Percentiles rank a stretch among this genome's conserved stretches.
These are phyloP conservation scores for Elongisporangium anandrum DNA, from an alignment of 352 stramenopile species.

Conservation along the genomic window DNA sequence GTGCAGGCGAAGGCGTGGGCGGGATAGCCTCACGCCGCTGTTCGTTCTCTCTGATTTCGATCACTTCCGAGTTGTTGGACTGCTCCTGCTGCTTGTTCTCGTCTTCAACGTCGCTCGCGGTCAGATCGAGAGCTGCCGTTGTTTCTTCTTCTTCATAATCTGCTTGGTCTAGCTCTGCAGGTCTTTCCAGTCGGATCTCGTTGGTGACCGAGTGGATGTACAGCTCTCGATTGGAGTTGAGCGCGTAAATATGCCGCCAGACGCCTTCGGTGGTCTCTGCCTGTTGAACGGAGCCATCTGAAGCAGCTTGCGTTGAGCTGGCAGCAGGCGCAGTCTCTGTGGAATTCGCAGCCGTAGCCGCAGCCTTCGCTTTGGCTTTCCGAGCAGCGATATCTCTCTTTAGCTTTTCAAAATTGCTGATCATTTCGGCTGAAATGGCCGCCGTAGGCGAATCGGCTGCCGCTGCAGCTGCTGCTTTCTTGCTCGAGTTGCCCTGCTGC, in stretches of 20 bases:
- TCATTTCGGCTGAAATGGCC: conserved; percentile 50
- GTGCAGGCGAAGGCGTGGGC: background rate
- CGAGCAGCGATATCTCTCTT: conserved; percentile 61
- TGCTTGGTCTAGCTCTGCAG: conserved; percentile 3
- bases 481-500: conserved; percentile 29
- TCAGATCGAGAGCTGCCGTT: conserved; percentile 1
- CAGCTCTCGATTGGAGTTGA: conserved; percentile 61
- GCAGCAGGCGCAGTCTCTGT: conserved; percentile 1
- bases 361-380: conserved; percentile 37
- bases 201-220: conserved; percentile 75
- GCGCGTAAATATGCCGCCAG: conserved; percentile 69
- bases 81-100: background rate
- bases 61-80: background rate
- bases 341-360: conserved; percentile 10
- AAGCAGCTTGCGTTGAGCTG: background rate
- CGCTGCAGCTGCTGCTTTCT: conserved; percentile 20
- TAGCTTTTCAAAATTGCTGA: conserved; percentile 72
- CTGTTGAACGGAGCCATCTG: background rate
- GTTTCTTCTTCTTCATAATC: background rate
- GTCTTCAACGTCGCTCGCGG: conserved; percentile 1
- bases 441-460: conserved; percentile 21
- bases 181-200: conserved; percentile 65
- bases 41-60: background rate
- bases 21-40: background rate
- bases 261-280: conserved; percentile 18